Evolutionary conservation across 2,329 filamentous ascomycete genomes (phyloP).

Genomic region (Alternaria gansuensis): DNA sequence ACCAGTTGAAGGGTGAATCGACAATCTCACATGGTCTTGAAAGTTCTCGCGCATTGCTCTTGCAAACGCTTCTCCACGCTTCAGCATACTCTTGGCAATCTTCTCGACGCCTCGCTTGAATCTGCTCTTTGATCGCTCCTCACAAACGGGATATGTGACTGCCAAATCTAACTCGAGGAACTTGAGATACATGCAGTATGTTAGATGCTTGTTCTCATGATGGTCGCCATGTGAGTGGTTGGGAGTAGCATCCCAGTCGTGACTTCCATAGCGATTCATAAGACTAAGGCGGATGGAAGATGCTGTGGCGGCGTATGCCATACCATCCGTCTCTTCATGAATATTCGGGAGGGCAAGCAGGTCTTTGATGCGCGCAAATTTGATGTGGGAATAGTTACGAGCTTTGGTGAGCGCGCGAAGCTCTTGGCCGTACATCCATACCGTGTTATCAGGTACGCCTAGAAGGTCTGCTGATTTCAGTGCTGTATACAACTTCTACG

Average conservation of each 20-base stretch:
- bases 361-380: constrained; percentile 29
- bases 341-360: constrained; percentile 20
- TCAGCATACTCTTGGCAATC: constrained; percentile 38
- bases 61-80: constrained; percentile 28
- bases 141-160: constrained; percentile 14
- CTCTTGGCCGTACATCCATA: constrained; percentile 50
- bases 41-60: constrained; percentile 27
- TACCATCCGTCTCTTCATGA: constrained; percentile 22
- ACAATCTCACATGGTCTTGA: constrained; percentile 31
- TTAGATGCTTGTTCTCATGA: constrained; percentile 19
- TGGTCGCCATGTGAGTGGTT: background rate
- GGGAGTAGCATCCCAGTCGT: constrained; percentile 2
- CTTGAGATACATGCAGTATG: constrained; percentile 1
- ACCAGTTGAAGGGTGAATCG: constrained; percentile 34
- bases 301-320: constrained; percentile 28
- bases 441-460: constrained; percentile 52
- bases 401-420: constrained; percentile 24
- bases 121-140: constrained; percentile 18
- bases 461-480: no score
- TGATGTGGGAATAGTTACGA: constrained; percentile 26
- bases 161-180: constrained; percentile 16
- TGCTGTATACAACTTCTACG: no score
- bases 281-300: constrained; percentile 30
- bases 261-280: constrained; percentile 8
- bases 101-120: no score